Conservation (phyloP, 1,139 yeast genomes). For the Blastobotrys ciferrii region DNA sequence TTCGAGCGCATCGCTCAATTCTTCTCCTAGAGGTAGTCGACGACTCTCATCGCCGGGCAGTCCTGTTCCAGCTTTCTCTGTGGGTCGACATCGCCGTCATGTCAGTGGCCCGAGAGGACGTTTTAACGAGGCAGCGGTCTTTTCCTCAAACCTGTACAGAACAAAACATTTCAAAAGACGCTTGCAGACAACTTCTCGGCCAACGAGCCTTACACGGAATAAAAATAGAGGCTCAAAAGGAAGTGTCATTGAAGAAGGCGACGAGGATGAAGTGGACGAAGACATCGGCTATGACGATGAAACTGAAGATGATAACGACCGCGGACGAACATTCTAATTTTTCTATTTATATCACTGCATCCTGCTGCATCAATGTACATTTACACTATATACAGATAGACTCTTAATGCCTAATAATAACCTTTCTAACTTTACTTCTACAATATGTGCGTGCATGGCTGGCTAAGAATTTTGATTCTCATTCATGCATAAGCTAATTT, state of each 20-base stretch:
- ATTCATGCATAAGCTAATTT: no score
- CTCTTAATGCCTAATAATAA: neutral
- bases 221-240: conserved; percentile 14
- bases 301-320: conserved; percentile 5
- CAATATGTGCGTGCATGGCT: no score
- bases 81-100: conserved; percentile 11
- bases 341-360: neutral
- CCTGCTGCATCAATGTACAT: neutral
- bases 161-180: conserved; percentile 13
- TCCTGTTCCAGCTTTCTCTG: conserved; percentile 8
- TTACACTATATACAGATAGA: neutral
- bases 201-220: conserved; percentile 9
- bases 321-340: conserved; percentile 4
- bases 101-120: conserved; percentile 18
- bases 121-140: conserved; percentile 29
- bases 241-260: conserved; percentile 21
- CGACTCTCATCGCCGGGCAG: conserved; percentile 18
- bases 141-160: conserved; percentile 12
- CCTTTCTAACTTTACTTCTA: neutral
- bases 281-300: conserved; percentile 6
- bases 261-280: conserved; percentile 15
- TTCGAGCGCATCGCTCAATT: conserved; percentile 31
- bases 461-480: no score
- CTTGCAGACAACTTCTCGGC: conserved; percentile 11
- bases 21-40: conserved; percentile 25